Percentiles rank a stretch among this genome's conserved stretches.
These are phyloP conservation scores for Cladosporium sp. DNA, from an alignment of 2,329 filamentous ascomycete genomes.

Conservation along the genomic window DNA sequence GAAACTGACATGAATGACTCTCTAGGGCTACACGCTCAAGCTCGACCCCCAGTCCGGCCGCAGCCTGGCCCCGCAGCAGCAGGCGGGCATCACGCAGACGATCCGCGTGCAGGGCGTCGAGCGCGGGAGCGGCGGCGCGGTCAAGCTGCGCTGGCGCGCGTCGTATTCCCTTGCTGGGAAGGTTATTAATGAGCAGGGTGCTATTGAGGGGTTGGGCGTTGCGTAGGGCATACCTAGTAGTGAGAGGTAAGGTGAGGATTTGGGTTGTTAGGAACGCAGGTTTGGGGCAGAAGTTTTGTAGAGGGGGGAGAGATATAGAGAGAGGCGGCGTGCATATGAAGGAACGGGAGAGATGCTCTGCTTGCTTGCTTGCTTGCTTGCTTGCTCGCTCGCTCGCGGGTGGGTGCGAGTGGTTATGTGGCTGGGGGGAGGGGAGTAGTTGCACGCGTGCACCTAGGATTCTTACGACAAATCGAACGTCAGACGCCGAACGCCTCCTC, in stretches of 20 bases:
- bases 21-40: slow-evolving; percentile 71
- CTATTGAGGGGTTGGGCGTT: slow-evolving; percentile 72
- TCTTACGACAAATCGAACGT: too few species aligned
- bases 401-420: too few species aligned
- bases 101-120: slow-evolving; percentile 74
- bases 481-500: too few species aligned
- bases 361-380: too few species aligned
- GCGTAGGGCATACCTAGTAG: slow-evolving; percentile 8
- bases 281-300: not conserved
- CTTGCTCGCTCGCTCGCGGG: too few species aligned
- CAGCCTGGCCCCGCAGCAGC: slow-evolving; percentile 62
- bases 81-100: slow-evolving; percentile 73
- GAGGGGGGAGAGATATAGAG: not conserved
- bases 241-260: not conserved
- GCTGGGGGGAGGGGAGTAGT: too few species aligned
- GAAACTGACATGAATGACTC: not conserved
- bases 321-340: not conserved
- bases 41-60: slow-evolving; percentile 82
- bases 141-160: slow-evolving; percentile 86
- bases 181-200: slow-evolving; percentile 70
- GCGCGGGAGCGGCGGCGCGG: slow-evolving; percentile 63
- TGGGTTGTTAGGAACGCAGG: not conserved
- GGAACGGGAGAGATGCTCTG: too few species aligned
- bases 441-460: too few species aligned
- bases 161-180: slow-evolving; percentile 64